Percentiles rank a stretch among this genome's conserved stretches.
These are phyloP conservation scores for Pythium aristosporum DNA, from an alignment of 352 stramenopile genomes.

Conservation along the genomic window DNA sequence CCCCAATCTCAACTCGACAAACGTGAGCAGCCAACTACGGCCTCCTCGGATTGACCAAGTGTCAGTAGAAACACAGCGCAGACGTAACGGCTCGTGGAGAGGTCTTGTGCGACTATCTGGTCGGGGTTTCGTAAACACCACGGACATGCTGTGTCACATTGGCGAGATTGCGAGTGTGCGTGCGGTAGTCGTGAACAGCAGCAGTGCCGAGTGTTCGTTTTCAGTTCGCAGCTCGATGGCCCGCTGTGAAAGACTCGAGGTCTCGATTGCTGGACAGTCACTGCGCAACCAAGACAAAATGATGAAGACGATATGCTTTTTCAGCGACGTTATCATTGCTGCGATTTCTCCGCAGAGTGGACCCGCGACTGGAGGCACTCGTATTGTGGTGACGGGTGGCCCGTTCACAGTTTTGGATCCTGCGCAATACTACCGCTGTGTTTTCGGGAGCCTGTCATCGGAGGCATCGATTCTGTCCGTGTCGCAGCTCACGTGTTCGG, in stretches of 20 bases:
- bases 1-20: background rate
- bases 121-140: slow-evolving; percentile 6
- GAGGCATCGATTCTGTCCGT: slow-evolving; percentile 1
- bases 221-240: background rate
- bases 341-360: slow-evolving; percentile 9
- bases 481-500: slow-evolving; percentile 13
- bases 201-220: background rate
- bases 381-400: slow-evolving; percentile 14
- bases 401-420: slow-evolving; percentile 7
- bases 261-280: background rate
- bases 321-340: background rate
- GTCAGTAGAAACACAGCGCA: background rate
- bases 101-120: background rate
- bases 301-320: background rate
- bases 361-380: slow-evolving; percentile 13
- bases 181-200: slow-evolving; percentile 2
- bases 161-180: background rate
- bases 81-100: background rate
- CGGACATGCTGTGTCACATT: slow-evolving; percentile 1
- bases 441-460: slow-evolving; percentile 9
- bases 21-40: background rate
- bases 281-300: background rate
- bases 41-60: background rate
- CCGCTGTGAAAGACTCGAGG: slow-evolving; percentile 2
- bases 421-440: slow-evolving; percentile 7